Conservation (phyloP, 2,329 filamentous ascomycete species). For the Diaporthe sp. region DNA sequence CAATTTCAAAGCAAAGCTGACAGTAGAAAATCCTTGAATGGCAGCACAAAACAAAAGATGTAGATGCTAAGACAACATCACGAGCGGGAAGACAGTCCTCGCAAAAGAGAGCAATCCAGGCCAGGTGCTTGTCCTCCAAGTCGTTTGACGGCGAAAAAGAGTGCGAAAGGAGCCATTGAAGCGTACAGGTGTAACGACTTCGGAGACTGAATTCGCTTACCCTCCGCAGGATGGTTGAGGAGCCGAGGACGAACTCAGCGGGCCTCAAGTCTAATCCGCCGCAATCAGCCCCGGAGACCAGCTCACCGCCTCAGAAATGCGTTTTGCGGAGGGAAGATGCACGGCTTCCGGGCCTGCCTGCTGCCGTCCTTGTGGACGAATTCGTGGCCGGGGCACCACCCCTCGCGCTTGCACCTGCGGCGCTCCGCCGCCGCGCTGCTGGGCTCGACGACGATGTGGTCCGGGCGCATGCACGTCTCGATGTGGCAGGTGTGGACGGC, state of each 20-base stretch:
- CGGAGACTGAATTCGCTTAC: too few species aligned
- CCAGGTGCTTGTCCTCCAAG: neutral
- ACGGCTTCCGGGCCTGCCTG: slow-evolving; percentile 22
- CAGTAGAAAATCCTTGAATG: neutral
- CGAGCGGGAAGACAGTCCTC: too few species aligned
- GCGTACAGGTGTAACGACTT: too few species aligned
- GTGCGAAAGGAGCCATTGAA: too few species aligned
- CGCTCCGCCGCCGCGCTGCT: slow-evolving; percentile 8
- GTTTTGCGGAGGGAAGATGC: slow-evolving; percentile 3
- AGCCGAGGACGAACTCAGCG: too few species aligned
- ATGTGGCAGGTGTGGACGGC: slow-evolving; percentile 19
- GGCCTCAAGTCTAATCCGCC: neutral
- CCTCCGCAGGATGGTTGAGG: too few species aligned
- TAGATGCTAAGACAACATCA: too few species aligned
- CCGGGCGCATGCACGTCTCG: slow-evolving; percentile 24
- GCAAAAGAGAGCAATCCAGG: neutral
- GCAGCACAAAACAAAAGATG: neutral
- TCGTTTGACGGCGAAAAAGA: too few species aligned
- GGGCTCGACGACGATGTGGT: slow-evolving; percentile 30
- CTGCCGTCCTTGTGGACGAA: slow-evolving; percentile 30
- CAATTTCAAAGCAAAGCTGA: neutral
- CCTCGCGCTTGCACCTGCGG: slow-evolving; percentile 8
- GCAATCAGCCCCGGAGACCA: neutral
- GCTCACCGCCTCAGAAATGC: neutral
- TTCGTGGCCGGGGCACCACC: slow-evolving; percentile 8